Evolutionary conservation across 2,329 filamentous ascomycete genomes (phyloP), one percentile per base, ranked within the genome.

Genomic region (Plenodomus tracheiphilus): DNA sequence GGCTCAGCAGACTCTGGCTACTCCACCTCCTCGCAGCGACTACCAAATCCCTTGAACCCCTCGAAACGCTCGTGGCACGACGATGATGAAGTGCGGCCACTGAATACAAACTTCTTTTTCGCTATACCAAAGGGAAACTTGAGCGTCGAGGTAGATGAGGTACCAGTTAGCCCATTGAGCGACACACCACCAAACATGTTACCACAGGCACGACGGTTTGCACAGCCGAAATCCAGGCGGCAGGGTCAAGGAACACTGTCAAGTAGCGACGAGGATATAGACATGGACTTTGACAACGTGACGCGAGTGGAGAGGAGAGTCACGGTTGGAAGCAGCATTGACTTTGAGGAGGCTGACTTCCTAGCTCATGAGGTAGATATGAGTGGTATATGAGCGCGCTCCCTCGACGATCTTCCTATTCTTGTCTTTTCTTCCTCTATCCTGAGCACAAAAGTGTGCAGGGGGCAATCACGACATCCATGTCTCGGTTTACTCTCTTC

Each of bases 271-370:
- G 63, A 65, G 15, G 68, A 72, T 41, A 56, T 63, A 53, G 71
- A 70, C 41, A 53, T 61, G 49, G 70, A 69, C 46, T 59, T 69
- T 30, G 65, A 68, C 59, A 57, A 65, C 58, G 47, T 51, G 38
- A 59, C 65, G 35, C 53, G 66, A 53, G 51, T 59, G 38, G 53
- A 69, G 68, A 70, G 69, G 59, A 74, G 43, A 60, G 68, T 65
- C 48, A 56, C 51, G 57, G 62, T 49, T 36, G 66, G 55, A 52
- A 69, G 53, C 72, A 72, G 72, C 59, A 72, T 56, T 43, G 86
- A 90, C 65, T 90, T 90, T 66, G 85, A 81, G 48, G 87, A 91
- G 49, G 87, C 87, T 0, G 78, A 81, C 1, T 91, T 91, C 41
- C 48, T 77, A 54, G 37, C 47, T 9, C 32, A 53, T 5, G 70